Evolutionary conservation across 306 rosid genomes (phyloP).

Genomic region (Vicia faba): DNA sequence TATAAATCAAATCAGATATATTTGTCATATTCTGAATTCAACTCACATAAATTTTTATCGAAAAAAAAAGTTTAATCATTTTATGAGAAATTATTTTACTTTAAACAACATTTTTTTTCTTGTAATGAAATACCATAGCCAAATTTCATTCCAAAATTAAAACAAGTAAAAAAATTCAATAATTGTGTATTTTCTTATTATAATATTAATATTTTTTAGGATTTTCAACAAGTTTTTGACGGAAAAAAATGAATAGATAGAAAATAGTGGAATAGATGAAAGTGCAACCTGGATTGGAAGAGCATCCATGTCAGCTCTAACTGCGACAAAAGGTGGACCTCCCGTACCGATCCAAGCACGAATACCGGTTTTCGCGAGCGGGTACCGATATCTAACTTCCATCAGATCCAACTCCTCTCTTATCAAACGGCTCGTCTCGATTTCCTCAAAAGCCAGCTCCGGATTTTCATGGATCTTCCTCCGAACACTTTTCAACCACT

Average conservation of each 20-base stretch:
- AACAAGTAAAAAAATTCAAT: background rate
- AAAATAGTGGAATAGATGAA: background rate
- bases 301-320: constrained; percentile 99
- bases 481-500: constrained; percentile 67
- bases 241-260: background rate
- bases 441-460: constrained; percentile 88
- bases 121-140: background rate
- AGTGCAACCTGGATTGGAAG: constrained; percentile 80
- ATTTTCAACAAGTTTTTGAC: background rate
- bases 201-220: background rate
- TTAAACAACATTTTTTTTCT: background rate
- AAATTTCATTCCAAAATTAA: background rate
- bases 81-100: background rate
- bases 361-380: constrained; percentile 80
- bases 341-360: constrained; percentile 94
- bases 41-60: no score
- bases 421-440: constrained; percentile 72
- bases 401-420: constrained; percentile 75
- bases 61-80: no score
- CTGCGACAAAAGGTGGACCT: constrained; percentile 82
- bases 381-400: constrained; percentile 65
- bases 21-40: no score
- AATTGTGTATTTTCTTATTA: background rate
- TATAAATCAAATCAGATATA: background rate
- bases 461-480: constrained; percentile 85